Percentiles rank a stretch among this genome's conserved stretches.
These are phyloP conservation scores for Jamesozyma gamospora DNA, from an alignment of 805 yeast genomes.

Conservation along the genomic window DNA sequence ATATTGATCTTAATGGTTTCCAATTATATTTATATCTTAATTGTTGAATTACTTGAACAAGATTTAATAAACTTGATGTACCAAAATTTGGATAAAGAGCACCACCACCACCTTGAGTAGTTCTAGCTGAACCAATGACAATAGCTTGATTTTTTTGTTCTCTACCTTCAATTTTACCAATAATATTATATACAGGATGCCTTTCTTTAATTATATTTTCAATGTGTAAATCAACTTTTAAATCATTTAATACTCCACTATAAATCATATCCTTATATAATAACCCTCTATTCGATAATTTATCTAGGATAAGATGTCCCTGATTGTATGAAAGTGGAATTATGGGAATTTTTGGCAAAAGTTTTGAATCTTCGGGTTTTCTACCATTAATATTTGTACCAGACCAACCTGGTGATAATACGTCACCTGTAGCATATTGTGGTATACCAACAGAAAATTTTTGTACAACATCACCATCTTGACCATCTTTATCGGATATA, in stretches of 20 bases:
- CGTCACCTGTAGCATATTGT: constrained; percentile 61
- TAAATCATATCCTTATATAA: constrained; percentile 9
- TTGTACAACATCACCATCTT: constrained; percentile 23
- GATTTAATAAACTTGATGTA: constrained; percentile 56
- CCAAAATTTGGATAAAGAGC: constrained; percentile 63
- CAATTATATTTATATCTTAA: constrained; percentile 55
- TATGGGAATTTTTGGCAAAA: constrained; percentile 62
- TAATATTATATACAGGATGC: constrained; percentile 66
- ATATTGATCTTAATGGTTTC: constrained; percentile 75
- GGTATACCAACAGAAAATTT: constrained; percentile 43
- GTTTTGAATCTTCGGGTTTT: constrained; percentile 36
- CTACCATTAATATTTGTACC: constrained; percentile 35
- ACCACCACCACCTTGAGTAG: constrained; percentile 56
- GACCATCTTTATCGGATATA: constrained; percentile 37
- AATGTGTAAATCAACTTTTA: constrained; percentile 25
- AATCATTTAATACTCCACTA: constrained; percentile 13
- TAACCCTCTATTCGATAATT: constrained; percentile 18
- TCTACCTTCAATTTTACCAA: constrained; percentile 68
- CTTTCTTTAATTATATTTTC: constrained; percentile 37
- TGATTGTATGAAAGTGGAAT: constrained; percentile 68
- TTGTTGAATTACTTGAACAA: constrained; percentile 56
- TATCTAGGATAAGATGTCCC: constrained; percentile 34
- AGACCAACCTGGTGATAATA: constrained; percentile 61
- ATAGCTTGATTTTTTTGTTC: constrained; percentile 67
- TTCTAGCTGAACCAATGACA: constrained; percentile 73